Base-by-base conservation (phyloP, 2,329 filamentous ascomycete genomes). In the Cyanodermella asteris region DNA sequence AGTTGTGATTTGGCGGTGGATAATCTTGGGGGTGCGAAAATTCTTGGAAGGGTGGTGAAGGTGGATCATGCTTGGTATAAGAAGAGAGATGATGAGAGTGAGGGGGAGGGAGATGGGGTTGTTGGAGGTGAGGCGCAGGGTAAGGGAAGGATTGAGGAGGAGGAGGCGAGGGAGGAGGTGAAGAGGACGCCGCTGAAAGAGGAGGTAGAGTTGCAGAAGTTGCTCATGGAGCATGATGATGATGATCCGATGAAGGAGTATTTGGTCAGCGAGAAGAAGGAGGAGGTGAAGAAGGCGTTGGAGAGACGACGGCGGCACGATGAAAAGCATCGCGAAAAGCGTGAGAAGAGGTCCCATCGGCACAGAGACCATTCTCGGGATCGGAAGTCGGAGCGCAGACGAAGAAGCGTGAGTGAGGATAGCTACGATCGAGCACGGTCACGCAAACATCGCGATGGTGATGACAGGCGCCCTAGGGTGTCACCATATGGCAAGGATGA, bases 181-280 rank as follows among this genome's bases (percentile, higher is more conserved):
- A 46, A 44, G 26, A 53, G 75, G 29, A 72, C 72, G 2, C 47
- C 76, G 53, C 48, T 91, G 7, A 73, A 68, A 31, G 82, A 93
- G 42, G 82, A 94, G 51, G 55, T 57, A 28, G 82, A 94, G 44
- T 50, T 94, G 24, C 66, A 67, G 25, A 61, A 68, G 22, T 46
- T 94, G 28, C 67, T 90, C 26, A 55, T 64, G 27, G 71, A 84
- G 10, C 74, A 90, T 34, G 87, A 94, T 35, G 82, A 93, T 13
- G 84, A 94, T 32, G 87, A 97, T 45, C 87, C 87, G 0, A 97
- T 97, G 87, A 93, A 91, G 50, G 69, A 67, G 18, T 93, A 77
- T 39, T 45, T 94, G 34, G 69, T 93, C 25, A 66, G 84, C 34
- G 75, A 91, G 50, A 93, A 94, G 61, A 81, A 76, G 49, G 78